Evolutionary conservation across 2,329 filamentous ascomycete genomes (phyloP).

Genomic region (Fonsecaea nubica): DNA sequence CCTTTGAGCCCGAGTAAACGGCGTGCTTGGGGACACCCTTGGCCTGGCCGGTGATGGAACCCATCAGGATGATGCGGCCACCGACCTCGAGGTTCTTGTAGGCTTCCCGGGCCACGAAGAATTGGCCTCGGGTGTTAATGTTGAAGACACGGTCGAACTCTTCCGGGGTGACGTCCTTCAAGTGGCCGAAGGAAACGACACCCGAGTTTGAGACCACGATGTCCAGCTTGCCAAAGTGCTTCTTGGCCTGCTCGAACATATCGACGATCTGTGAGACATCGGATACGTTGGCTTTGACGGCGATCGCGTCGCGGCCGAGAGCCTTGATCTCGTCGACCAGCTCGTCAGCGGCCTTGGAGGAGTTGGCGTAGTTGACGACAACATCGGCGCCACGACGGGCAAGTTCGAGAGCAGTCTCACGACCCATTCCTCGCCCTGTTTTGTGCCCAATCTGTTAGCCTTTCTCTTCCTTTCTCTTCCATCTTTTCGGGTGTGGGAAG

Average conservation of each 20-base stretch:
- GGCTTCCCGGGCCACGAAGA: constrained; percentile 78
- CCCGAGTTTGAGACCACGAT: constrained; percentile 65
- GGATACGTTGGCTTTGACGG: constrained; percentile 72
- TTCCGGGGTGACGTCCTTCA: constrained; percentile 72
- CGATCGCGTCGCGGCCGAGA: constrained; percentile 66
- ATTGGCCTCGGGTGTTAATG: constrained; percentile 73
- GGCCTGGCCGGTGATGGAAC: constrained; percentile 70
- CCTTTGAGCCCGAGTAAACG: constrained; percentile 77
- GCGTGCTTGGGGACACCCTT: constrained; percentile 73
- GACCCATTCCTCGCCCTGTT: constrained; percentile 51
- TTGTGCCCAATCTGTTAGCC: constrained; percentile 16
- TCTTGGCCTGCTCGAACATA: constrained; percentile 68
- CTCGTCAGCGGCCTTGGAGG: constrained; percentile 67
- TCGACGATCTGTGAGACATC: constrained; percentile 67
- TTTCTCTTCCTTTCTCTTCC: not conserved
- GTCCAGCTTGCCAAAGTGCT: constrained; percentile 70
- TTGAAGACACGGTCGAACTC: constrained; percentile 75
- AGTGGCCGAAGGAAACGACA: constrained; percentile 71
- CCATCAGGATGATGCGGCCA: constrained; percentile 76
- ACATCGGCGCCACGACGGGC: constrained; percentile 50
- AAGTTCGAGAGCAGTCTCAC: constrained; percentile 51
- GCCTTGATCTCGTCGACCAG: constrained; percentile 71
- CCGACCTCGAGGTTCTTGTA: constrained; percentile 73
- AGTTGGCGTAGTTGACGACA: constrained; percentile 61
- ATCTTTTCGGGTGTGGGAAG: constrained; percentile 3